Base-by-base conservation (phyloP, 208 protist species). In the Leishmania tropica region DNA sequence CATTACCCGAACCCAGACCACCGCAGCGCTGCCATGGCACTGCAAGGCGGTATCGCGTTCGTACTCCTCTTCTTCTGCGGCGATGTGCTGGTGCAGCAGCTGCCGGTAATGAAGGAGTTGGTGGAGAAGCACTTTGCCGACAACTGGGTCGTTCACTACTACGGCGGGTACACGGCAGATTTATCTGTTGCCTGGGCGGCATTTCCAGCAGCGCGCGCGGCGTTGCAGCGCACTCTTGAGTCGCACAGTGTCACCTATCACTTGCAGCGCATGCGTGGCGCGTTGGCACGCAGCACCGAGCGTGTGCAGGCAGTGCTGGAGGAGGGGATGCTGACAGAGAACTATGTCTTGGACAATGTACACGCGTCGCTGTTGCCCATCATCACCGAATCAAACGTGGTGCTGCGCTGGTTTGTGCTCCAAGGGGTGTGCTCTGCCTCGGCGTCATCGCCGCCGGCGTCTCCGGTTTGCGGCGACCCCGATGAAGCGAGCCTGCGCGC, bases 111-210 rank as follows among this genome's bases (percentile, higher is more conserved):
- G 99, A 88, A 97, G 77, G 99, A 99, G 84, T 98, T 99, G 75
- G 98, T 99, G 15, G 98, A 99, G 88, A 99, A 99, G 85, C 97
- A 99, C 88, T 99, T 99, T 87, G 85, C 89, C 21, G 99, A 99
- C 89, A 99, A 99, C 87, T 99, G 99, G 99, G 92, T 99, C 15
- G 97, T 99, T 67, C 91, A 98, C 75, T 99, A 98, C 84, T 99
- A 99, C 89, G 95, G 99, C 84, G 99, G 99, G 40, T 97, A 96
- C 87, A 97, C 92, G 0, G 96, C 98, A 31, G 99, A 99, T 80
- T 85, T 99, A 17, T 91, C 90, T 1, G 75, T 96, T 13, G 87
- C 89, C 53, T 99, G 99, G 99, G 87, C 90, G 4, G 76, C 85
- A 4, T 99, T 99, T 78, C 97, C 95, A 51, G 98, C 99, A 0